phyloP scores from a whole-genome alignment of 2,329 filamentous ascomycete genomes.

The Teratosphaeria viscida region DNA sequence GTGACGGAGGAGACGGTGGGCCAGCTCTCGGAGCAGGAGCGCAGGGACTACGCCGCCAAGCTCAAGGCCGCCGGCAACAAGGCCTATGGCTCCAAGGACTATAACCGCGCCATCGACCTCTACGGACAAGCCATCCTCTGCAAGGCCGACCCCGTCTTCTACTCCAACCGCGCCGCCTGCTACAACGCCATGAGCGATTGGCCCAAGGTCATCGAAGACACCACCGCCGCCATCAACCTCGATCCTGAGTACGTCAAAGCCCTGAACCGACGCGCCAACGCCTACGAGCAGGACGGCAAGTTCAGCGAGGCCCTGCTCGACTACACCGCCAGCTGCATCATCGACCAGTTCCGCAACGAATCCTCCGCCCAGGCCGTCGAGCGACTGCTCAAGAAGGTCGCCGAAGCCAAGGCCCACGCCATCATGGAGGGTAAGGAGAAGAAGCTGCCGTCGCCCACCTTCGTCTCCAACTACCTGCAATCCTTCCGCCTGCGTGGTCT shows the following conservation, averaged over 20 bases:
- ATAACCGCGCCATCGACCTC: slow-evolving; percentile 83
- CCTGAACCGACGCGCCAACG: slow-evolving; percentile 88
- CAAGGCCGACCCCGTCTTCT: slow-evolving; percentile 96
- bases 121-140: slow-evolving; percentile 95
- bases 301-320: slow-evolving; percentile 93
- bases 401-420: slow-evolving; percentile 82
- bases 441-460: slow-evolving; percentile 88
- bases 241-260: slow-evolving; percentile 97
- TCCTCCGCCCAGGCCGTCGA: slow-evolving; percentile 82
- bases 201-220: slow-evolving; percentile 95
- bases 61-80: slow-evolving; percentile 94
- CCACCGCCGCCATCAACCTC: slow-evolving; percentile 84
- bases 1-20: slow-evolving; percentile 37
- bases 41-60: slow-evolving; percentile 78
- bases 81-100: slow-evolving; percentile 88
- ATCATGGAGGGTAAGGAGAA: slow-evolving; percentile 72
- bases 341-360: slow-evolving; percentile 93
- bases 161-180: slow-evolving; percentile 96
- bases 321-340: slow-evolving; percentile 98
- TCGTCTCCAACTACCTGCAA: slow-evolving; percentile 97
- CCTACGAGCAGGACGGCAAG: slow-evolving; percentile 85
- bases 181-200: slow-evolving; percentile 88
- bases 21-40: slow-evolving; percentile 49
- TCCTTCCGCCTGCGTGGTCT: slow-evolving; percentile 82
- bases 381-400: slow-evolving; percentile 89